Base-by-base conservation (phyloP, 495 filamentous ascomycete species). In the Neurospora sp. region DNA sequence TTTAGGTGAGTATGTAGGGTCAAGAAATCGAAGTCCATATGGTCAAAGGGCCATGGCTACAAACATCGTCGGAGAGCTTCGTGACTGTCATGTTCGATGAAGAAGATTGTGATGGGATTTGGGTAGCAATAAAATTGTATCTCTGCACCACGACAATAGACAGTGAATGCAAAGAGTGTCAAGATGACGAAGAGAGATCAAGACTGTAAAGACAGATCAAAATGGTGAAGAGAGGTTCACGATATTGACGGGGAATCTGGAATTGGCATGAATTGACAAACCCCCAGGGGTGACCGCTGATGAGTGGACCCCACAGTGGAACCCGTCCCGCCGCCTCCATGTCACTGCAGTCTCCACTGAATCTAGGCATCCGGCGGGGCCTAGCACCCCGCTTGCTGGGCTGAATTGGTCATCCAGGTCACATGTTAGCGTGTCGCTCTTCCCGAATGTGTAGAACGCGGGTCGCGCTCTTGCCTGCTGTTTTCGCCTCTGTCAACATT, bases 341-440 rank as follows among this genome's bases (percentile, higher is more conserved):
- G 42, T 53, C 20, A 31, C 27, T 31, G 27, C 27, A 22, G 22
- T 35, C 53, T 66, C 53, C 27, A 66, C 53, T 66, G 27, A 16
- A 66, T 61, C 53, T 61, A 61, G 53, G 53, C 53, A 61, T 27
- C 53, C 22, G 22, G 53, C 14, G 53, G 53, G 53, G 53, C 53
- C 53, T 35, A 61, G 27, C 27, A 35, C 27, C 53, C 22, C 22
- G 22, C 22, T 12, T 18, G 53, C 53, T 35, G 53, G 53, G 53
- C 27, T 66, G 53, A 35, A 66, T 66, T 66, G 53, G 53, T 66
- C 53, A 66, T 66, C 53, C 7, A 37, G 77, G 78, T 79, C 78
- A 79, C 76, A 74, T 72, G 78, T 12, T 70, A 73, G 31, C 78
- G 78, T 73, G 78, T 79, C 68, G 10, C 20, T 10, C 37, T 68